A percentile compares a stretch with the other conserved stretches of the same genome.
Evolutionary conservation across 2,329 filamentous ascomycete genomes (phyloP).

Genomic region (Fusarium albidum): DNA sequence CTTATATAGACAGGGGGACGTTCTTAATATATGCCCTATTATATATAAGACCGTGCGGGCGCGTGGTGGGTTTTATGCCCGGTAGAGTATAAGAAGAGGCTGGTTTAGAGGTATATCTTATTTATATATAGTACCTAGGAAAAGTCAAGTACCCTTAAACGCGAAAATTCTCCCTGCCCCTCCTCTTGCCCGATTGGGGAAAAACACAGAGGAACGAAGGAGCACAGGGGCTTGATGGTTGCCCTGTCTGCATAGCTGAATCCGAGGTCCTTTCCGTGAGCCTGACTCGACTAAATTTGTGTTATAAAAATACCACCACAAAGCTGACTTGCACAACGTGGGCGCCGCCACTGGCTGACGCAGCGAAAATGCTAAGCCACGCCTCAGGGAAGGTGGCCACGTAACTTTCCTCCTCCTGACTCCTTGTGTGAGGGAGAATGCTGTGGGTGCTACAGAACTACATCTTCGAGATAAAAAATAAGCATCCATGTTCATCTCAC

Average conservation of each 20-base stretch:
- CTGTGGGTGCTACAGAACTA: not conserved
- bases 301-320: constrained; percentile 12
- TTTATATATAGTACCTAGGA: too few relatives aligned
- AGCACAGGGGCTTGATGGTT: too few relatives aligned
- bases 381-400: constrained; percentile 8
- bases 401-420: not conserved
- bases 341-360: constrained; percentile 38
- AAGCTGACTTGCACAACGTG: constrained; percentile 25
- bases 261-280: constrained; percentile 4
- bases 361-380: constrained; percentile 38
- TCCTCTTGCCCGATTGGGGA: too few relatives aligned
- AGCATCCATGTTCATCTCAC: not conserved
- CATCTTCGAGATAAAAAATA: not conserved
- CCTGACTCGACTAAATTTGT: constrained; percentile 6
- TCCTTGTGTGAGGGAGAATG: not conserved
- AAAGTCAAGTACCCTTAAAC: too few relatives aligned
- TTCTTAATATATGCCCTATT: too few relatives aligned
- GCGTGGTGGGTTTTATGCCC: too few relatives aligned
- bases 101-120: too few relatives aligned
- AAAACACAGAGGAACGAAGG: too few relatives aligned
- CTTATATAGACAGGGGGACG: too few relatives aligned
- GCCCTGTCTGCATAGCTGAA: constrained; percentile 9
- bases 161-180: too few relatives aligned
- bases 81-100: too few relatives aligned
- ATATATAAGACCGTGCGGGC: too few relatives aligned